Evolutionary conservation across 106 monocot species (phyloP).

Genomic region (Narthecium ossifragum): DNA sequence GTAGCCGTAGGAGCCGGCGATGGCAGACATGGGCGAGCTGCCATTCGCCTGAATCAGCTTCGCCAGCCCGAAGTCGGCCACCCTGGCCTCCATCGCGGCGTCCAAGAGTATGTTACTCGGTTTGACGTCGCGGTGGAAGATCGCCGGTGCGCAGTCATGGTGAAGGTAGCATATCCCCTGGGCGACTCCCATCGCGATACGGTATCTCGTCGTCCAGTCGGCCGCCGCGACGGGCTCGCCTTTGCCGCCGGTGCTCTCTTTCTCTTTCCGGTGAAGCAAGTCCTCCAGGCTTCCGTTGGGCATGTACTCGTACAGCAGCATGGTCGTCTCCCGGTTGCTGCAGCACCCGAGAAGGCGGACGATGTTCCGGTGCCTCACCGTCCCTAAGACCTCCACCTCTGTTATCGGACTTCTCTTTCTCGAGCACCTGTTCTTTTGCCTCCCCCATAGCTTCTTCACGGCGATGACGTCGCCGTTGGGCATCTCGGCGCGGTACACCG

Average conservation of each 20-base stretch:
- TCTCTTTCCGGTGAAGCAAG: conserved; percentile 37
- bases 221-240: background rate
- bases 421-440: conserved; percentile 37
- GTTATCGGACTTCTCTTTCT: conserved; percentile 8
- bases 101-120: conserved; percentile 90
- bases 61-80: conserved; percentile 90
- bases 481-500: conserved; percentile 86
- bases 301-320: conserved; percentile 93
- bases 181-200: conserved; percentile 64
- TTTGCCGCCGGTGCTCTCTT: background rate
- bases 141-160: conserved; percentile 71
- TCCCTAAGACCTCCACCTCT: conserved; percentile 79
- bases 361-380: conserved; percentile 83
- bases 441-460: conserved; percentile 80
- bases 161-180: conserved; percentile 84
- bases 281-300: conserved; percentile 86
- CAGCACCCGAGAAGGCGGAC: conserved; percentile 75
- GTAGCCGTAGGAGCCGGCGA: conserved; percentile 90
- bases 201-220: conserved; percentile 68
- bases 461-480: conserved; percentile 70
- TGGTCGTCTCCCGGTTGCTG: conserved; percentile 56
- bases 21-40: conserved; percentile 53
- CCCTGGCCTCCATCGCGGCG: conserved; percentile 73
- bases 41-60: conserved; percentile 35
- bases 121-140: conserved; percentile 86